A percentile compares a stretch with the other conserved stretches of the same genome.
Conservation (phyloP, 1,284 basidiomycete species). For the Microbotryum intermedium region DNA sequence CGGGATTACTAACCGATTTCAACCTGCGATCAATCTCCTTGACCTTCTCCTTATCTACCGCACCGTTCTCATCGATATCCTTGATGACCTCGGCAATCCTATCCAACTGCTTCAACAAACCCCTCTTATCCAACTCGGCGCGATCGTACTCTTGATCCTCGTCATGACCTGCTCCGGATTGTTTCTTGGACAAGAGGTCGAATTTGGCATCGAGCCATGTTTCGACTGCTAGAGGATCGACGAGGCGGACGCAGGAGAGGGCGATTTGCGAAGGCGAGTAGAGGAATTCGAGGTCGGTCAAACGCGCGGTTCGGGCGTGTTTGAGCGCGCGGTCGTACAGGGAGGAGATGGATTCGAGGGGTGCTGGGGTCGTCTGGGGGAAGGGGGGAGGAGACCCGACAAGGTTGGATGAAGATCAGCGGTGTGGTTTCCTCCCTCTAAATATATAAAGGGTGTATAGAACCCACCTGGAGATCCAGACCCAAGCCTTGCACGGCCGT, state of each 20-base stretch:
- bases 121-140: conserved; percentile 24
- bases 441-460: background rate
- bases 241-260: conserved; percentile 66
- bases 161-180: background rate
- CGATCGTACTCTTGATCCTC: background rate
- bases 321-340: conserved; percentile 6
- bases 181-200: background rate
- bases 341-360: background rate
- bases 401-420: background rate
- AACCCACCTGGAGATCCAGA: conserved; percentile 74
- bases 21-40: conserved; percentile 77
- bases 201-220: conserved; percentile 48
- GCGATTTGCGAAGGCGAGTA: conserved; percentile 91
- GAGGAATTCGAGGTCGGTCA: conserved; percentile 86
- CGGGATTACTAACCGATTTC: conserved; percentile 81
- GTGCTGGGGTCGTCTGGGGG: background rate
- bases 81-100: conserved; percentile 54
- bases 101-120: conserved; percentile 45
- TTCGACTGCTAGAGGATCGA: conserved; percentile 52
- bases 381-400: too few relatives aligned
- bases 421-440: too few relatives aligned
- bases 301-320: conserved; percentile 60
- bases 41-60: conserved; percentile 69
- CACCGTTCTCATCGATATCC: conserved; percentile 45
- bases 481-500: conserved; percentile 80